phyloP scores from a whole-genome alignment of 169 alveolate species.

The Babesia caballi region DNA sequence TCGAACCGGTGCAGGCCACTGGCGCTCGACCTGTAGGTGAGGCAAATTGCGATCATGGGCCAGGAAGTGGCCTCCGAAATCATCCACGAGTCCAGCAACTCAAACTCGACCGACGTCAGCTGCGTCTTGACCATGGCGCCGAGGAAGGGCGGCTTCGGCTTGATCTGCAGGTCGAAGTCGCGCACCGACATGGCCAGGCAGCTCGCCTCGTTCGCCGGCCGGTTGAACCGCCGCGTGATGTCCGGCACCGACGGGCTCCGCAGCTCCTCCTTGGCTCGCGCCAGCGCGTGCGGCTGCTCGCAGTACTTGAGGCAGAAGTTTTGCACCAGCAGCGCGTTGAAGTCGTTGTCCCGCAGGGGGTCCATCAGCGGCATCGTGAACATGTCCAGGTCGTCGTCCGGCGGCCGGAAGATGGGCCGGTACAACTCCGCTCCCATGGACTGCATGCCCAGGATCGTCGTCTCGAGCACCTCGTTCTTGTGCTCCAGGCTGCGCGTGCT shows the following conservation, averaged over 20 bases:
- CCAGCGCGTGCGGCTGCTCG: neutral
- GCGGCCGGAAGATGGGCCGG: constrained; percentile 55
- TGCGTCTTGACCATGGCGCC: constrained; percentile 9
- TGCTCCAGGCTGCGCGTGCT: neutral
- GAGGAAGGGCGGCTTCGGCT: constrained; percentile 17
- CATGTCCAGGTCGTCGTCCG: constrained; percentile 64
- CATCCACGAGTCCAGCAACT: constrained; percentile 62
- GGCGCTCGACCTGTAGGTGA: constrained; percentile 49
- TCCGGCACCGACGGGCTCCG: neutral
- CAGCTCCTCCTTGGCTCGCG: neutral
- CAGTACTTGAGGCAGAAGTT: constrained; percentile 26
- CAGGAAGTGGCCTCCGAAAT: constrained; percentile 32
- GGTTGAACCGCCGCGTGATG: neutral
- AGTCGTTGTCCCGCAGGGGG: constrained; percentile 48
- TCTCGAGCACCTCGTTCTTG: constrained; percentile 41
- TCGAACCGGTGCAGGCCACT: constrained; percentile 56
- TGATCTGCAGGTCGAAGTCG: constrained; percentile 28
- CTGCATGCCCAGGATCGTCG: constrained; percentile 34
- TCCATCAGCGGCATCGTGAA: constrained; percentile 61
- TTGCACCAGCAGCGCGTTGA: constrained; percentile 47
- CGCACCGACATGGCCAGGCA: constrained; percentile 27
- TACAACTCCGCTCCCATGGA: constrained; percentile 63
- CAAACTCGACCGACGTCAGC: constrained; percentile 38
- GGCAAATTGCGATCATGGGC: constrained; percentile 58
- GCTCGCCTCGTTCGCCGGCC: constrained; percentile 7